Conservation (phyloP, 2,329 filamentous ascomycete genomes). For the Pleomassaria siparia region DNA sequence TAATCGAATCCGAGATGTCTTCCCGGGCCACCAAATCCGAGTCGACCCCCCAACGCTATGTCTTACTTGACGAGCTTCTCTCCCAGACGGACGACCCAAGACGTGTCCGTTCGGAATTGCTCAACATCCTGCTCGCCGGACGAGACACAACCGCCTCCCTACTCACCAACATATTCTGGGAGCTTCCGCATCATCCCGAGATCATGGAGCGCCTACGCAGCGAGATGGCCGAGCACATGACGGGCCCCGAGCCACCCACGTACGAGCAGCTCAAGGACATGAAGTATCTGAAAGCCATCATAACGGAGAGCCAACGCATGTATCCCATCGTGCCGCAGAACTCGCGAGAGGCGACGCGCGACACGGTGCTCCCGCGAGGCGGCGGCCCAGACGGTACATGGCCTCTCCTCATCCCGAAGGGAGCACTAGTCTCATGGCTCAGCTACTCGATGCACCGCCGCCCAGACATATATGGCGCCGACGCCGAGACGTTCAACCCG, state of each 20-base stretch:
- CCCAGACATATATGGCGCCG: conserved; percentile 33
- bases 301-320: conserved; percentile 36
- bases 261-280: conserved; percentile 33
- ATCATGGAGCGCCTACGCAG: conserved; percentile 34
- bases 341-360: conserved; percentile 24
- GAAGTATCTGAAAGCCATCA: conserved; percentile 29
- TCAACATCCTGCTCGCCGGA: conserved; percentile 39
- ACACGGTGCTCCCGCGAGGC: conserved; percentile 33
- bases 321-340: conserved; percentile 36
- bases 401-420: conserved; percentile 33
- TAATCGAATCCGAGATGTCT: conserved; percentile 16
- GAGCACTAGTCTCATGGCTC: conserved; percentile 14
- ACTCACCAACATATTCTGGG: conserved; percentile 36
- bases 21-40: neutral
- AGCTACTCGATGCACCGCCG: conserved; percentile 32
- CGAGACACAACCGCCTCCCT: conserved; percentile 37
- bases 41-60: conserved; percentile 12
- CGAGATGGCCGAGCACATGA: conserved; percentile 52
- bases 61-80: conserved; percentile 28
- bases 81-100: conserved; percentile 16
- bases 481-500: conserved; percentile 35
- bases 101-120: conserved; percentile 29
- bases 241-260: conserved; percentile 16
- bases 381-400: conserved; percentile 27
- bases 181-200: conserved; percentile 40